Conservation (phyloP, 495 filamentous ascomycete species). For the Glonium stellatum region DNA sequence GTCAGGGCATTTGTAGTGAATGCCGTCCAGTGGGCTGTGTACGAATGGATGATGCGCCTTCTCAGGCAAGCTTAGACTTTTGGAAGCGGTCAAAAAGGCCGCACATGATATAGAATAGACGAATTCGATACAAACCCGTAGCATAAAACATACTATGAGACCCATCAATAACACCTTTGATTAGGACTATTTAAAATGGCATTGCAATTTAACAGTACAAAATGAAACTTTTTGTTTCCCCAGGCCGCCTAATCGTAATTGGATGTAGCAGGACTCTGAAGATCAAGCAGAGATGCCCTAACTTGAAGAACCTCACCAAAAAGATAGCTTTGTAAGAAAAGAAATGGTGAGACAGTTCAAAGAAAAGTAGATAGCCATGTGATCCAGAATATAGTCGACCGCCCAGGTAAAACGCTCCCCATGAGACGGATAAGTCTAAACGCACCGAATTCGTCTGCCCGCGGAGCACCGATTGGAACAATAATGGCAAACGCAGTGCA, state of each 20-base stretch:
- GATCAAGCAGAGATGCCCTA: neutral
- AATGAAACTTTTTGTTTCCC: neutral
- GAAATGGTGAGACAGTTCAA: neutral
- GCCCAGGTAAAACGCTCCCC: neutral
- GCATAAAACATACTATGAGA: neutral
- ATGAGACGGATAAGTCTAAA: neutral
- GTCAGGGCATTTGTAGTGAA: conserved; percentile 81
- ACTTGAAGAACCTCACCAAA: neutral
- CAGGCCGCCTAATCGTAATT: neutral
- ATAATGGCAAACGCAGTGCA: neutral
- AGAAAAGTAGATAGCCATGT: neutral
- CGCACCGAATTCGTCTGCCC: neutral
- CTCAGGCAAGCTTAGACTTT: conserved; percentile 9
- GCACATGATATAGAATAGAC: neutral
- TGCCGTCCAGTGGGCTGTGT: conserved; percentile 73
- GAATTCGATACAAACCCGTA: too few relatives aligned
- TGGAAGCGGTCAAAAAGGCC: neutral
- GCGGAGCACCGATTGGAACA: too few relatives aligned
- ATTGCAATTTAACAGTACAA: conserved; percentile 6
- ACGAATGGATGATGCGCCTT: conserved; percentile 67
- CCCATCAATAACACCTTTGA: neutral
- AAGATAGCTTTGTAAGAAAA: neutral
- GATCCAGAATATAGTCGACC: too few relatives aligned
- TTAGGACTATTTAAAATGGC: neutral
- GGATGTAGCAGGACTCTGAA: neutral